Evolutionary conservation across 768 basidiomycete species (phyloP), one percentile per base, ranked within the genome.

Genomic region (Neoboletus subvelutipes): DNA sequence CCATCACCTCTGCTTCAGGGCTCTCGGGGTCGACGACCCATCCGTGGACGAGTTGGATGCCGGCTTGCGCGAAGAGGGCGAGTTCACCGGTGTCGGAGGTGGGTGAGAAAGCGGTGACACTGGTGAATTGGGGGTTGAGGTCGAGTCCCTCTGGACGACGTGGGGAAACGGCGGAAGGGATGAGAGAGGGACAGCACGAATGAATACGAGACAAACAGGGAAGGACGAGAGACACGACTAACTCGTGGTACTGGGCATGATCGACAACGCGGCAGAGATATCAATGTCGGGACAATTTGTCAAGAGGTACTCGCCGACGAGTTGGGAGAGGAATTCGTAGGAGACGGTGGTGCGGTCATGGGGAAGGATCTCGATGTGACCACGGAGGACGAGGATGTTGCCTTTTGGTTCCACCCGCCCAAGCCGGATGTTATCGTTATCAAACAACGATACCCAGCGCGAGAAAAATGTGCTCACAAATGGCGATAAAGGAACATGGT

Each of bases 401-500:
- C 91, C 91, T 90, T 8, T 8, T 4, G 4, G 29, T 20, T 28
- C 9, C 31, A 12, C 29, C 46, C 46, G 9, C 12, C n/a, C 11
- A n/a, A 26, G 18, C 7, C 7, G 5, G 15, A 34, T 5, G 22
- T 29, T 7, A 20, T 29, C 3, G 20, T n/a, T n/a, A n/a, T n/a
- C n/a, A 45, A 2, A 17, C n/a, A 6, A 22, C 13, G 34, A 24
- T 22, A 40, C 11, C 28, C 5, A 12, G 11, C 12, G 29, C 11
- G 28, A 4, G 33, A 37, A 67, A 26, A 10, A 20, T 0, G 28
- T 28, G 26, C 46, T 63, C 66, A 90, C 91, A 94, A 56, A 94
- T 89, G 28, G 92, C 93, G 64, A 95, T 92, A 61, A 95, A 90
- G 0, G 91, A 93, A 67, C 93, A 95, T 10, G 93, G 92, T 10